Evolutionary conservation across 805 yeast species (phyloP), one percentile per base, ranked within the genome.

Genomic region (Vanderwaltozyma verrucispora): DNA sequence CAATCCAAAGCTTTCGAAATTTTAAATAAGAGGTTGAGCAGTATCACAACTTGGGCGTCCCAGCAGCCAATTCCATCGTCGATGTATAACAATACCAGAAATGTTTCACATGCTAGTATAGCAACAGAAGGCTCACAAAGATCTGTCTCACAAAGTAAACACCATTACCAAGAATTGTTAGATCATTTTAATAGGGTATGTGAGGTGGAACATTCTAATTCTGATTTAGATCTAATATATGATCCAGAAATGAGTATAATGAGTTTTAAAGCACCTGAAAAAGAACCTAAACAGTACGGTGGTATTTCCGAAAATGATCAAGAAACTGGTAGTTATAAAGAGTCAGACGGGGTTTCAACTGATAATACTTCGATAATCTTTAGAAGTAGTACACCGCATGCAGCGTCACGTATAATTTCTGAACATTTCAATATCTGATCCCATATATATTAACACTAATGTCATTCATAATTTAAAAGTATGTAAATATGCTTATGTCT

Each of bases 1-100:
- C 98, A 92, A 56, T 85, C 96, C 0, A 72, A 84, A 11, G 95
- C 97, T 0, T 92, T 85, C 55, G 76, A 72, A n/a, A 75, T 83
- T 0, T 67, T 92, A 45, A 80, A 80, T 46, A 83, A 80, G 50
- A 68, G 98, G 42, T 66, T 92, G 35, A 73, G 52, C 37, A 62
- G 67, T 45, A 63, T 63, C 19, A 64, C 48, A 28, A 48, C 50
- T 28, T 49, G 54, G 48, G 50, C 48, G 4, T 44, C 54, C 19
- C 59, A 48, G 35, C 44, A 50, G 3, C 33, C 23, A 8, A 30
- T 20, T 2, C 10, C 34, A 14, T 11, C 33, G 13, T 14, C 39
- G 8, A 27, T 38, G 30, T 41, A 41, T 21, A 37, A 33, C 5
- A 19, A 13, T 21, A 19, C 27, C 11, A 29, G 40, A 23, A 37